Evolutionary conservation across 1,284 basidiomycete genomes (phyloP).

Genomic region (Pseudozyma hubeiensis): DNA sequence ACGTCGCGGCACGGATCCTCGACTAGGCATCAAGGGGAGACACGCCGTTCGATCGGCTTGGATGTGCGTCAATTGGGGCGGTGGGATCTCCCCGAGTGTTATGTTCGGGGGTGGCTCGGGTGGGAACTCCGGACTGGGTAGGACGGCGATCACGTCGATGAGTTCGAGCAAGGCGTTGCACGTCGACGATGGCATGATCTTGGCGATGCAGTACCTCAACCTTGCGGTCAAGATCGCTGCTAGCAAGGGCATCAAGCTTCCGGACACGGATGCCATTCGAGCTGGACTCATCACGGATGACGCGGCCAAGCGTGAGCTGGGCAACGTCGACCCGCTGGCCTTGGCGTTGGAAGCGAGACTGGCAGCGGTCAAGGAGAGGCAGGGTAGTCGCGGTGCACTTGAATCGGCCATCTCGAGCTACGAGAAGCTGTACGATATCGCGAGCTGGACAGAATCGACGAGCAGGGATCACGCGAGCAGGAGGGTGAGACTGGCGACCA

Average conservation of each 20-base stretch:
- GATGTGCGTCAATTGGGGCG: slow-evolving; percentile 65
- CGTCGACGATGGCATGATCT: slow-evolving; percentile 48
- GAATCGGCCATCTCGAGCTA: slow-evolving; percentile 33
- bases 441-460: not conserved
- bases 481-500: slow-evolving; percentile 55
- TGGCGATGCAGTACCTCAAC: slow-evolving; percentile 57
- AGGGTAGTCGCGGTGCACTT: slow-evolving; percentile 32
- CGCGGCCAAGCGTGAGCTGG: slow-evolving; percentile 35
- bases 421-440: slow-evolving; percentile 41
- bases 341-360: slow-evolving; percentile 35
- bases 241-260: slow-evolving; percentile 48
- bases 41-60: slow-evolving; percentile 64
- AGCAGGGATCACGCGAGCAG: slow-evolving; percentile 10
- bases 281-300: slow-evolving; percentile 30
- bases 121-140: slow-evolving; percentile 28
- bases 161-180: slow-evolving; percentile 19
- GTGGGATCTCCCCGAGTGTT: slow-evolving; percentile 58
- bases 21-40: slow-evolving; percentile 60
- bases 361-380: slow-evolving; percentile 45
- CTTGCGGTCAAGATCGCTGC: slow-evolving; percentile 51
- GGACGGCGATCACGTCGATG: slow-evolving; percentile 38
- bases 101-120: slow-evolving; percentile 46
- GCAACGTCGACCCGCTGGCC: slow-evolving; percentile 43
- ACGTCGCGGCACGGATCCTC: slow-evolving; percentile 50
- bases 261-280: slow-evolving; percentile 42